Evolutionary conservation across 1,139 yeast species (phyloP).

Genomic region (Nakaseomyces nivariensis): DNA sequence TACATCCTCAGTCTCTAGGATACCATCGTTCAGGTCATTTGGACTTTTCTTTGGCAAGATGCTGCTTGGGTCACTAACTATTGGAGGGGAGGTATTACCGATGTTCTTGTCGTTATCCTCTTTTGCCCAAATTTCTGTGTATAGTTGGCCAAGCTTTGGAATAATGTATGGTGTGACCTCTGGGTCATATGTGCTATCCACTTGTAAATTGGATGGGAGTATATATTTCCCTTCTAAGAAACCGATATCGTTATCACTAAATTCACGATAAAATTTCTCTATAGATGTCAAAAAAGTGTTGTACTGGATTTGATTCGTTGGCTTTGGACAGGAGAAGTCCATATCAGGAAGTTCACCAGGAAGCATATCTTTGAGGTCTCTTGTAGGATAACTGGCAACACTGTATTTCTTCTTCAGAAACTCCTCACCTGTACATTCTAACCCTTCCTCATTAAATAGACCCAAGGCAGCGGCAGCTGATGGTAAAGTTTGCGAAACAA

Average conservation of each 20-base stretch:
- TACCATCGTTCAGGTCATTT: conserved; percentile 50
- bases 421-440: conserved; percentile 55
- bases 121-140: conserved; percentile 76
- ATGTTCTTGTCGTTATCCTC: conserved; percentile 51
- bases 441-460: conserved; percentile 49
- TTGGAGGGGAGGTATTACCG: conserved; percentile 32
- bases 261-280: conserved; percentile 75
- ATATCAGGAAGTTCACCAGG: conserved; percentile 85
- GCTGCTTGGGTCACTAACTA: conserved; percentile 25
- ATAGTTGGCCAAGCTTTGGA: conserved; percentile 77
- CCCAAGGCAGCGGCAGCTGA: conserved; percentile 59
- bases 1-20: conserved; percentile 59
- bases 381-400: conserved; percentile 80
- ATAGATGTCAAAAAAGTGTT: conserved; percentile 77
- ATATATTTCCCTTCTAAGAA: conserved; percentile 55
- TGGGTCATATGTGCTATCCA: conserved; percentile 46
- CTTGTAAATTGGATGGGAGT: conserved; percentile 42
- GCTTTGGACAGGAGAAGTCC: conserved; percentile 80
- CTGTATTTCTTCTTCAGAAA: conserved; percentile 69
- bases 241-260: conserved; percentile 69
- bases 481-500: conserved; percentile 61
- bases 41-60: conserved; percentile 56
- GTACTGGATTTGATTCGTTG: conserved; percentile 86
- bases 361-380: conserved; percentile 60
- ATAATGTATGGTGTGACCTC: conserved; percentile 58